Percentiles rank a stretch among this genome's conserved stretches.
Evolutionary conservation across 495 filamentous ascomycete genomes (phyloP).

Genomic region (Penicillium chermesinum): DNA sequence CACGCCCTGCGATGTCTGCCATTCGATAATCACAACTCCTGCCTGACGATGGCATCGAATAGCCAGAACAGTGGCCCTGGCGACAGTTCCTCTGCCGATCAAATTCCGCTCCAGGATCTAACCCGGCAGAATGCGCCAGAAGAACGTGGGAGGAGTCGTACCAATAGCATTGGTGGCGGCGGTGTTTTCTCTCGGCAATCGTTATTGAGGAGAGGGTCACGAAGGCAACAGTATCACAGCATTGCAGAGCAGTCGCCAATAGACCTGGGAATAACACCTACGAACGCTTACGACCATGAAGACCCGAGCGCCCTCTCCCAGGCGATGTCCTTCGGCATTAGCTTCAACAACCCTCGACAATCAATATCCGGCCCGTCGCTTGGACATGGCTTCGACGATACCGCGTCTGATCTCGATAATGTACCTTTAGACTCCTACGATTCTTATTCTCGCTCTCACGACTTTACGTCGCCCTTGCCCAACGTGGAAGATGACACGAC

Average conservation of each 20-base stretch:
- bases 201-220: conserved; percentile 30
- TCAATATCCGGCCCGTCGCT: conserved; percentile 15
- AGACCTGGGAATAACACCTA: conserved; percentile 23
- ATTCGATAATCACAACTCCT: conserved; percentile 33
- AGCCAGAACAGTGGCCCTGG: conserved; percentile 45
- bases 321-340: conserved; percentile 58
- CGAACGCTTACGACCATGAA: conserved; percentile 34
- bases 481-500: conserved; percentile 59
- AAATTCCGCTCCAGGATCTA: conserved; percentile 83
- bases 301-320: conserved; percentile 51
- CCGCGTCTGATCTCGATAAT: conserved; percentile 29
- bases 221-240: conserved; percentile 44
- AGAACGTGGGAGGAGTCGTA: conserved; percentile 25
- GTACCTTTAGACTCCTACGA: conserved; percentile 25
- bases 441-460: conserved; percentile 20
- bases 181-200: conserved; percentile 35
- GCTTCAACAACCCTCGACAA: conserved; percentile 40
- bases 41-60: conserved; percentile 58
- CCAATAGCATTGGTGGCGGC: conserved; percentile 27
- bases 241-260: conserved; percentile 50
- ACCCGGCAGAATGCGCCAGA: conserved; percentile 47
- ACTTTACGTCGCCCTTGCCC: conserved; percentile 46
- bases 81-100: conserved; percentile 45
- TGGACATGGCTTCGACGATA: conserved; percentile 18
- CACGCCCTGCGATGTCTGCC: conserved; percentile 39